Evolutionary conservation across 805 yeast genomes (phyloP), one percentile per base, ranked within the genome.

Genomic region (Nakazawaea wyomingensis): DNA sequence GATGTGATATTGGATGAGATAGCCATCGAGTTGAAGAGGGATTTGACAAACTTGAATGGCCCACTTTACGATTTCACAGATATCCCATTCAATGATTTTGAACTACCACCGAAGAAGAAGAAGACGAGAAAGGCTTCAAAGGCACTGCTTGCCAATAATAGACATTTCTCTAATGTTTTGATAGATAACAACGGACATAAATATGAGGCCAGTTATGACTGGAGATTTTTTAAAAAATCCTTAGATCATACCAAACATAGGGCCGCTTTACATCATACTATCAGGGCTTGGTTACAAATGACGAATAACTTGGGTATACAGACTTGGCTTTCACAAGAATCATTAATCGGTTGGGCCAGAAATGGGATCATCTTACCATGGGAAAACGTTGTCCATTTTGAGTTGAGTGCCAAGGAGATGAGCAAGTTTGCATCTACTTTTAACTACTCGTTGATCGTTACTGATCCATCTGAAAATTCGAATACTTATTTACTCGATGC

Each of bases 161-260:
- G 54, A 27, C 62, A 66, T 48, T 66, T 63, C 48, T 48, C 60
- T 41, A 55, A 66, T 42, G 48, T 62, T 13, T 53, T 60, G 27
- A 51, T 56, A 21, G 47, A 54, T 29, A 57, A 63, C 37, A 56
- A 54, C 21, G 54, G 57, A 36, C 65, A 63, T 51, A 53, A 53
- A 3, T 59, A 57, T 10, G 63, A 57, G 29, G 59, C 69, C 60
- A 65, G 59, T 42, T 80, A 80, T 52, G 88, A 82, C 57, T 80
- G 85, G 84, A 68, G 86, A 46, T 81, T 79, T 51, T 82, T 80
- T 68, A 71, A 69, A 49, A 57, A 62, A 38, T 60, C 68, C 30
- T 57, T 69, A n/a, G 51, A 52, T 26, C 60, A 59, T 30, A 51
- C 60, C 29, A 63, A 61, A 34, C 68, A 68, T 47, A 60, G 64